Percentiles rank a stretch among this genome's conserved stretches.
These are phyloP conservation scores for Scheffersomyces segobiensis DNA, from an alignment of 1,139 yeast genomes.

Conservation along the genomic window DNA sequence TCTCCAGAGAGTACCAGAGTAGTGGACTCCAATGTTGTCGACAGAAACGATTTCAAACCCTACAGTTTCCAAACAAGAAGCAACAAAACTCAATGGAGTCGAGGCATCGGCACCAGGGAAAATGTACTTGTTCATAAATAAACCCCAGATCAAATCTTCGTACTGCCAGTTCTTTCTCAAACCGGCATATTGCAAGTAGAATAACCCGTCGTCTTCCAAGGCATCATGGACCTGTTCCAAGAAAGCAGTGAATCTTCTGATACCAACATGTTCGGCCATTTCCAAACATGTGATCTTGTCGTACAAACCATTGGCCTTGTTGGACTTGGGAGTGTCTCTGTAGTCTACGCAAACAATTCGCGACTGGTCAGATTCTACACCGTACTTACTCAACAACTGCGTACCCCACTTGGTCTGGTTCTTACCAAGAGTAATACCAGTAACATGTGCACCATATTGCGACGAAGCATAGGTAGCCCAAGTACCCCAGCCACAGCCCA, in stretches of 20 bases:
- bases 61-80: constrained; percentile 72
- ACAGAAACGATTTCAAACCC: constrained; percentile 85
- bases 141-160: constrained; percentile 92
- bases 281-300: constrained; percentile 89
- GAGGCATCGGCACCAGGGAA: constrained; percentile 99
- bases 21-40: constrained; percentile 91
- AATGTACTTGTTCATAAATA: constrained; percentile 93
- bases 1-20: constrained; percentile 88
- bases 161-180: constrained; percentile 92
- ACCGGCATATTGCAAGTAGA: constrained; percentile 88
- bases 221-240: constrained; percentile 79
- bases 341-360: constrained; percentile 82
- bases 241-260: constrained; percentile 76
- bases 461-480: constrained; percentile 82
- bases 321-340: constrained; percentile 84
- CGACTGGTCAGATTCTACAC: constrained; percentile 67
- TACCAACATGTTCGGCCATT: constrained; percentile 97
- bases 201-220: constrained; percentile 89
- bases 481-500: constrained; percentile 98
- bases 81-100: constrained; percentile 85
- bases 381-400: constrained; percentile 65
- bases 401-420: constrained; percentile 94
- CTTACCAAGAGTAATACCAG: constrained; percentile 87
- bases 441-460: constrained; percentile 81
- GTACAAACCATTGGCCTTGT: constrained; percentile 59